Evolutionary conservation across 768 basidiomycete genomes (phyloP).

Genomic region (Leccinum olivaceopallidum): DNA sequence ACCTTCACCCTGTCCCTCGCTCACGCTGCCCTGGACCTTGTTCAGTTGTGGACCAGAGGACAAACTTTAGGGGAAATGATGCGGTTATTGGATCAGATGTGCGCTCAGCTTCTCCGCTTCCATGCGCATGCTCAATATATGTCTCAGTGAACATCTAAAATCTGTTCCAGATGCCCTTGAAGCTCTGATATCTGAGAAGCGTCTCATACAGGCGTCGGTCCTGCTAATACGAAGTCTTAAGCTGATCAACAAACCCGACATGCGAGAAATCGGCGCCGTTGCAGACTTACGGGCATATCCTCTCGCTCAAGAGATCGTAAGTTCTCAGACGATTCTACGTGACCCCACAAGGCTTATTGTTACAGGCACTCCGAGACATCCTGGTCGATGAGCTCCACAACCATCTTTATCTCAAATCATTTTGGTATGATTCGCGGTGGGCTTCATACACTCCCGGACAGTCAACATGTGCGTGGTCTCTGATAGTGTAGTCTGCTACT

Average conservation of each 20-base stretch:
- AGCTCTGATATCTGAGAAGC: constrained; percentile 79
- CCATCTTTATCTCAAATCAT: constrained; percentile 96
- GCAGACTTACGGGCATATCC: constrained; percentile 87
- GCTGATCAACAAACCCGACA: constrained; percentile 86
- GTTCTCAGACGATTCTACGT: constrained; percentile 28
- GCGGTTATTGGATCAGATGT: too few relatives aligned
- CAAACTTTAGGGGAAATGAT: too few relatives aligned
- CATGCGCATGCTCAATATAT: too few relatives aligned
- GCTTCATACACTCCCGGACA: constrained; percentile 80
- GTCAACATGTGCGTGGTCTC: constrained; percentile 55
- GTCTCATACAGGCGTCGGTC: constrained; percentile 84
- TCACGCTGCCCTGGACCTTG: too few relatives aligned
- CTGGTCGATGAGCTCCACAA: constrained; percentile 93
- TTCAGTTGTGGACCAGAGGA: too few relatives aligned
- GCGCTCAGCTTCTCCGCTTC: too few relatives aligned
- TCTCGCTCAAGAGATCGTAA: constrained; percentile 79
- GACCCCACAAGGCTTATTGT: constrained; percentile 11
- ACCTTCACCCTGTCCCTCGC: too few relatives aligned
- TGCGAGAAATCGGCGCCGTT: constrained; percentile 95
- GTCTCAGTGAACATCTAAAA: too few relatives aligned
- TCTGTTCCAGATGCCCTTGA: too few relatives aligned
- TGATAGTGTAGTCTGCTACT: constrained; percentile 3
- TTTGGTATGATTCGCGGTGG: constrained; percentile 96
- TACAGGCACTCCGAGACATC: constrained; percentile 87
- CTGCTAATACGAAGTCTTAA: constrained; percentile 87